Conservation (phyloP, 805 yeast genomes). For the Zygosaccharomyces siamensis region DNA sequence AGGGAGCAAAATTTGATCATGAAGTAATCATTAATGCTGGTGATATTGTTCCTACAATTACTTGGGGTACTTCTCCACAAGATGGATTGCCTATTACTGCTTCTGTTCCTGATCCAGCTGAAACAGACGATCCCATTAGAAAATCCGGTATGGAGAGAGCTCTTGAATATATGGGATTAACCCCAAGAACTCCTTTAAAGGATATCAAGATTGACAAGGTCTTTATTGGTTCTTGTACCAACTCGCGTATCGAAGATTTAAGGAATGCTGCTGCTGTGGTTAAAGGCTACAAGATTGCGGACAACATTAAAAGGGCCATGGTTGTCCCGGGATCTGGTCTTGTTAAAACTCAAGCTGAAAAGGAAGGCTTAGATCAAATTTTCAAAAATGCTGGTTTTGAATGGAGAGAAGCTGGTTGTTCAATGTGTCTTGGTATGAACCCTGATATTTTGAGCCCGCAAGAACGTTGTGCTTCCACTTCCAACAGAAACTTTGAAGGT, state of each 20-base stretch:
- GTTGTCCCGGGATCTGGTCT: constrained; percentile 98
- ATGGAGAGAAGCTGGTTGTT: constrained; percentile 99
- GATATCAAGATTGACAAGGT: constrained; percentile 85
- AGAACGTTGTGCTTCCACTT: constrained; percentile 98
- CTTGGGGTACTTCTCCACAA: constrained; percentile 99
- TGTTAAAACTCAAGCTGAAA: constrained; percentile 89
- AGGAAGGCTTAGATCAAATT: constrained; percentile 88
- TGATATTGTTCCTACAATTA: constrained; percentile 91
- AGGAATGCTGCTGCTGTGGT: constrained; percentile 93
- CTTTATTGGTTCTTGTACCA: constrained; percentile 97
- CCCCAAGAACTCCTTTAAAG: constrained; percentile 71
- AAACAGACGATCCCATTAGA: constrained; percentile 63
- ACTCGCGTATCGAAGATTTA: constrained; percentile 94
- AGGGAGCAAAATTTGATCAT: constrained; percentile 82
- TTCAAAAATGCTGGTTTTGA: constrained; percentile 91
- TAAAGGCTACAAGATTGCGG: constrained; percentile 83
- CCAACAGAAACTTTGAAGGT: constrained; percentile 98
- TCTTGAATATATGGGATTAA: constrained; percentile 84
- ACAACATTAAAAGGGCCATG: constrained; percentile 71
- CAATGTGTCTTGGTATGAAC: constrained; percentile 99
- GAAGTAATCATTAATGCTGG: constrained; percentile 76
- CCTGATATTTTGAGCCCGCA: constrained; percentile 93
- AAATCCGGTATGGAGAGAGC: constrained; percentile 88
- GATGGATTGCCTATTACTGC: constrained; percentile 95
- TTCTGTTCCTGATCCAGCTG: constrained; percentile 83